Evolutionary conservation across 2,329 filamentous ascomycete genomes (phyloP).

Genomic region (Nectriaceae sp.): DNA sequence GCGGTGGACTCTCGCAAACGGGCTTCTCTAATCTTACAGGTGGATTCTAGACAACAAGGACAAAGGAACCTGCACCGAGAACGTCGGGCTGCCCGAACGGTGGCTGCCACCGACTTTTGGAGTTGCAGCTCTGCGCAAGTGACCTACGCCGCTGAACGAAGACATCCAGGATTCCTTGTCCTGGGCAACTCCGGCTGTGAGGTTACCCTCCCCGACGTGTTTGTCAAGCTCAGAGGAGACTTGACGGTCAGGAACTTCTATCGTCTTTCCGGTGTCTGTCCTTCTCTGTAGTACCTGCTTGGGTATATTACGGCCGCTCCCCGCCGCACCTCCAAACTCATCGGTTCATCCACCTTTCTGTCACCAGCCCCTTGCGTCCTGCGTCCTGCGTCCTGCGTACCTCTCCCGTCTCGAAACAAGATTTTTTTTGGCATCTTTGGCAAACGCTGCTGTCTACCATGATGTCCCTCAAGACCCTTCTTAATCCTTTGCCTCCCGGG

Average conservation of each 20-base stretch:
- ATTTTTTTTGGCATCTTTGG: constrained; percentile 3
- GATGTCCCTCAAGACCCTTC: constrained; percentile 65
- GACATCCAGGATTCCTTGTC: constrained; percentile 20
- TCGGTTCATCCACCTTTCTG: constrained; percentile 19
- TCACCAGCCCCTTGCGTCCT: constrained; percentile 11
- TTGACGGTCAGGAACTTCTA: constrained; percentile 24
- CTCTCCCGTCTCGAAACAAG: constrained; percentile 4
- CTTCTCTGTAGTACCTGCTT: constrained; percentile 23
- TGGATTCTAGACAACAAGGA: constrained; percentile 15
- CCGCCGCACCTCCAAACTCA: constrained; percentile 27
- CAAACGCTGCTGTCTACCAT: constrained; percentile 43
- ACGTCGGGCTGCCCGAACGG: constrained; percentile 15
- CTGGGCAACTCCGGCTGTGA: constrained; percentile 17
- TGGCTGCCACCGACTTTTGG: constrained; percentile 25
- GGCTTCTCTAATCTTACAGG: constrained; percentile 18
- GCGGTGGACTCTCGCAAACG: constrained; percentile 28
- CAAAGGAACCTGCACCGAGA: constrained; percentile 23
- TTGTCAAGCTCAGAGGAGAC: constrained; percentile 29
- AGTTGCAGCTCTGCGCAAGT: constrained; percentile 18
- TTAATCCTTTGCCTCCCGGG: constrained; percentile 60
- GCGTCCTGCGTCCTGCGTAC: constrained; percentile 8
- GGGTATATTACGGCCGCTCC: constrained; percentile 31
- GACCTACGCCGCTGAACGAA: constrained; percentile 16
- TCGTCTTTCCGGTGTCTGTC: constrained; percentile 24
- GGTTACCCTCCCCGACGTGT: constrained; percentile 23